phyloP scores from a whole-genome alignment of 805 yeast species.

The Hanseniaspora nectarophila region DNA sequence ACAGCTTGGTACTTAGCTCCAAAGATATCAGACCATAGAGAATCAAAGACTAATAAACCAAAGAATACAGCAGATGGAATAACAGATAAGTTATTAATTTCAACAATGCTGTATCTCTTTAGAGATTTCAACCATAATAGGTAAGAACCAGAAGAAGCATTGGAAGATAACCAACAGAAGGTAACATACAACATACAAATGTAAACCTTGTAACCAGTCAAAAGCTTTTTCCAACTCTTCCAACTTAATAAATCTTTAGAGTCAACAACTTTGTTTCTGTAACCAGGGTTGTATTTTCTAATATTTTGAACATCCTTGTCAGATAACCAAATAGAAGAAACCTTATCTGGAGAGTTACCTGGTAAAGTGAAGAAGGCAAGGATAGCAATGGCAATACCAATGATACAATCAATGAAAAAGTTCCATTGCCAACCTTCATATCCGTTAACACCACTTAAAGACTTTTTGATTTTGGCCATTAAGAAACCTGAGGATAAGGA shows the following conservation, averaged over 20 bases:
- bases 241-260: slow-evolving; percentile 32
- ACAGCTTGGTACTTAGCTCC: slow-evolving; percentile 46
- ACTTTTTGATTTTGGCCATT: slow-evolving; percentile 42
- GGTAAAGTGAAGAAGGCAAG: slow-evolving; percentile 47
- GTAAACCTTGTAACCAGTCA: slow-evolving; percentile 49
- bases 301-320: slow-evolving; percentile 48
- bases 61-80: slow-evolving; percentile 48
- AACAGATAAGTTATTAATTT: slow-evolving; percentile 39
- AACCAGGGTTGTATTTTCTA: slow-evolving; percentile 24
- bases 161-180: slow-evolving; percentile 47
- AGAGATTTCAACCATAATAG: slow-evolving; percentile 40
- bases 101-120: slow-evolving; percentile 30
- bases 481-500: slow-evolving; percentile 50
- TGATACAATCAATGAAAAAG: slow-evolving; percentile 51
- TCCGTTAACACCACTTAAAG: slow-evolving; percentile 41
- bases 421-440: slow-evolving; percentile 64
- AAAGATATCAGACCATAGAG: slow-evolving; percentile 37
- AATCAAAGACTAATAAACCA: slow-evolving; percentile 24
- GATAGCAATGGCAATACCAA: slow-evolving; percentile 47
- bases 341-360: slow-evolving; percentile 47
- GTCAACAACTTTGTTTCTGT: slow-evolving; percentile 21
- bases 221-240: slow-evolving; percentile 41
- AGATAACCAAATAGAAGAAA: slow-evolving; percentile 41
- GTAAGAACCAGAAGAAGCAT: slow-evolving; percentile 41
- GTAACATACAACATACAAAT: slow-evolving; percentile 41